phyloP scores from a whole-genome alignment of 1,139 yeast genomes.

The Scheffersomyces segobiensis region DNA sequence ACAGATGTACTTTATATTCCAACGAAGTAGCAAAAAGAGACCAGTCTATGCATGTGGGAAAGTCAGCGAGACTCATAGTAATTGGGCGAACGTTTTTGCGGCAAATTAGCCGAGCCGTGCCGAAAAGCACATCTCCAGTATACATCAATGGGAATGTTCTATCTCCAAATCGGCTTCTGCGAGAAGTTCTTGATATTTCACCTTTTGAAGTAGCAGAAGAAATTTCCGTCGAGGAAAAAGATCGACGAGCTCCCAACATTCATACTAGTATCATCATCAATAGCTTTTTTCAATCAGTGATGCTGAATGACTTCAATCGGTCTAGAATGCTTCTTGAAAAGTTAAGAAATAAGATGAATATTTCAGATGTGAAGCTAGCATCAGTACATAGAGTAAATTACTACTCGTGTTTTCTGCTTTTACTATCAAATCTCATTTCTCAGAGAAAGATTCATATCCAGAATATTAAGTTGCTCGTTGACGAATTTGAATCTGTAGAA shows the following conservation, averaged over 20 bases:
- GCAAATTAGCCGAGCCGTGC: background rate
- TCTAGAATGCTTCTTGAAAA: constrained; percentile 6
- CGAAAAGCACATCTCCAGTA: background rate
- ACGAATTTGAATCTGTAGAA: constrained; percentile 6
- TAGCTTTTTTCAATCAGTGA: constrained; percentile 11
- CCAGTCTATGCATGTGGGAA: background rate
- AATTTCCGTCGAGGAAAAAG: background rate
- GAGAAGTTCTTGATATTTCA: constrained; percentile 3
- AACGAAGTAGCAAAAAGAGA: background rate
- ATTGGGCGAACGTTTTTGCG: background rate
- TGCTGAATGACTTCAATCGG: constrained; percentile 10
- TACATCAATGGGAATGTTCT: background rate
- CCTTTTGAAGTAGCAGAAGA: constrained; percentile 1
- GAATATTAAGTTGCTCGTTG: constrained; percentile 14
- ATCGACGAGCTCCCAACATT: background rate
- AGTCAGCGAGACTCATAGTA: background rate
- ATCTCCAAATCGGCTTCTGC: background rate
- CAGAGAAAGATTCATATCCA: constrained; percentile 8
- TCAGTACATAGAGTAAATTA: constrained; percentile 10
- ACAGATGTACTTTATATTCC: background rate
- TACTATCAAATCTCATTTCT: constrained; percentile 8
- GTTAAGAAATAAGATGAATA: constrained; percentile 5
- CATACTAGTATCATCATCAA: constrained; percentile 8
- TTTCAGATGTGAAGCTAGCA: background rate
- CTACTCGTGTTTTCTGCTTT: constrained; percentile 15